Percentiles rank a stretch among this genome's conserved stretches.
These are phyloP conservation scores for Neurospora sp. DNA, from an alignment of 495 filamentous ascomycete species.

Conservation along the genomic window DNA sequence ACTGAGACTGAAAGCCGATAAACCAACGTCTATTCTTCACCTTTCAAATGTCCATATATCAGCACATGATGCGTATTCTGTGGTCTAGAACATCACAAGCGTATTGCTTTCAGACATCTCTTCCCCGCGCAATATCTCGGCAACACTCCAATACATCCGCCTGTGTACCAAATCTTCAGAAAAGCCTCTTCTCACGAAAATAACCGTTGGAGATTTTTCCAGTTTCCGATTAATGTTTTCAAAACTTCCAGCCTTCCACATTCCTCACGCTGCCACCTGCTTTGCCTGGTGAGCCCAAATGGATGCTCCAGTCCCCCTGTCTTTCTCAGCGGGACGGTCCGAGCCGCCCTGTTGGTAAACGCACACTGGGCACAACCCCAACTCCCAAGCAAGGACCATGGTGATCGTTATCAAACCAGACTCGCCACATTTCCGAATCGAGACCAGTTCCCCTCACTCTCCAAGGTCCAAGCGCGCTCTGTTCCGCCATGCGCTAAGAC, in stretches of 20 bases:
- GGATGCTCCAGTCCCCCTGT: neutral
- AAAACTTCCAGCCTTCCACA: neutral
- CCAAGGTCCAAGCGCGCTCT: neutral
- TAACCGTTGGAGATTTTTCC: neutral
- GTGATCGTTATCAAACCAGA: neutral
- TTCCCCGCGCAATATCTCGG: too few relatives aligned
- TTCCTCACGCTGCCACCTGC: neutral
- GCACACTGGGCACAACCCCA: neutral
- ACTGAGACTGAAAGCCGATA: too few relatives aligned
- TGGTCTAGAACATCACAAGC: too few relatives aligned
- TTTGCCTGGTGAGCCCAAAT: neutral
- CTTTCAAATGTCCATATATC: too few relatives aligned
- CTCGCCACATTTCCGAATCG: neutral
- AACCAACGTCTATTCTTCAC: too few relatives aligned
- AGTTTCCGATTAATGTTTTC: neutral
- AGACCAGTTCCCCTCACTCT: neutral
- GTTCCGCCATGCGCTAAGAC: too few relatives aligned
- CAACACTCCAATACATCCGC: too few relatives aligned
- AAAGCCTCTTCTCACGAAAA: neutral
- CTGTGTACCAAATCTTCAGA: too few relatives aligned
- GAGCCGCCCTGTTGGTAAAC: neutral
- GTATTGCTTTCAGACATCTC: too few relatives aligned
- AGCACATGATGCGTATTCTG: too few relatives aligned
- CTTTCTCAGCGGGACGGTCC: neutral
- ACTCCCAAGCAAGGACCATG: neutral